These are phyloP conservation scores for Suillus luteus DNA, from an alignment of 768 basidiomycete genomes.

Conservation along the genomic window DNA sequence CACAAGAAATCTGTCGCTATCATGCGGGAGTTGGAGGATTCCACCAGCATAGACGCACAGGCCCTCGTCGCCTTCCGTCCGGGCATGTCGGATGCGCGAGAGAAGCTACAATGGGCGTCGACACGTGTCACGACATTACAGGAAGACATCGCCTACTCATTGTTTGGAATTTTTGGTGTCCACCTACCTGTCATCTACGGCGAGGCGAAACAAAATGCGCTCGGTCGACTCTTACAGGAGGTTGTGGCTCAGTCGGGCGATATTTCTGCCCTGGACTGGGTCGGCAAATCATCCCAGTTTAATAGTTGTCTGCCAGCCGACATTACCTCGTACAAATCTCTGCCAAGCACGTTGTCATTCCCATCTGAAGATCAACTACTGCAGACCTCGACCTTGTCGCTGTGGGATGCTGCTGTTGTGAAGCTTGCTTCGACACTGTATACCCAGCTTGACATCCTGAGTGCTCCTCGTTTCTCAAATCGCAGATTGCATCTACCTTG, in stretches of 20 bases:
- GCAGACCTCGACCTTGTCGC: too few species aligned
- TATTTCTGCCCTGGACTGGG: not conserved
- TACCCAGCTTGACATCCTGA: not conserved
- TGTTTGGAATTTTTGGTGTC: constrained; percentile 15
- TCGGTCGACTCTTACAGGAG: not conserved
- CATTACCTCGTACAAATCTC: not conserved
- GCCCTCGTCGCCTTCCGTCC: not conserved
- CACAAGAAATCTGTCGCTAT: constrained; percentile 3
- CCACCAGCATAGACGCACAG: not conserved
- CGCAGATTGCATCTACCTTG: not conserved
- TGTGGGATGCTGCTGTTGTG: not conserved
- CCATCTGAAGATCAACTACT: not conserved
- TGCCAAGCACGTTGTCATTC: not conserved
- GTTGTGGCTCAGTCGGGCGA: constrained; percentile 1
- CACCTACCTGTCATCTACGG: constrained; percentile 18
- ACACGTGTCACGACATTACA: constrained; percentile 14
- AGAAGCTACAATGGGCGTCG: constrained; percentile 18
- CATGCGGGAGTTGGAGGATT: constrained; percentile 3
- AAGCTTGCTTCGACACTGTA: not conserved
- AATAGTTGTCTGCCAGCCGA: constrained; percentile 2
- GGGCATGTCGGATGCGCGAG: not conserved
- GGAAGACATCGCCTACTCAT: constrained; percentile 19
- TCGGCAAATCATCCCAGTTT: constrained; percentile 2
- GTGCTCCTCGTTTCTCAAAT: not conserved
- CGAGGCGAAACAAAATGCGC: constrained; percentile 10